Conservation (phyloP, 2,329 filamentous ascomycete species). For the Daldinia sp. region DNA sequence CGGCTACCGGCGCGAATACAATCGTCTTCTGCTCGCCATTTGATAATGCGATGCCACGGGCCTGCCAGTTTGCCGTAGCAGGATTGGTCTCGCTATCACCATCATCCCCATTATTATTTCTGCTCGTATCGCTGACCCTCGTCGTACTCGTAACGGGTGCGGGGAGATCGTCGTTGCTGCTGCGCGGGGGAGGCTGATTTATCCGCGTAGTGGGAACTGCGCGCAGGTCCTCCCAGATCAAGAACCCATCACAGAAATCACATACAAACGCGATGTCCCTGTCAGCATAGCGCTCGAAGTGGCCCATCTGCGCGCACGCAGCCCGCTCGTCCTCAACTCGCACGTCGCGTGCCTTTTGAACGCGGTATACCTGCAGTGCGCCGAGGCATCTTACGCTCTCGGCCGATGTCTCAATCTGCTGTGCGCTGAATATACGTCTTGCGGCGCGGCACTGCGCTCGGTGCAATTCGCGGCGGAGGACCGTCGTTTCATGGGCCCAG, state of each 20-base stretch:
- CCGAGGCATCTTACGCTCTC: constrained; percentile 63
- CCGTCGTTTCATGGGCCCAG: constrained; percentile 66
- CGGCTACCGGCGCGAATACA: constrained; percentile 68
- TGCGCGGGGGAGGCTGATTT: background rate
- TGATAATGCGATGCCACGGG: constrained; percentile 58
- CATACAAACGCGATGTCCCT: constrained; percentile 69
- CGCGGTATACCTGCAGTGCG: constrained; percentile 66
- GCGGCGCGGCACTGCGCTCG: constrained; percentile 69
- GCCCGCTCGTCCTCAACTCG: constrained; percentile 61
- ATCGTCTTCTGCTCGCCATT: constrained; percentile 61
- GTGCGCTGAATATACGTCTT: constrained; percentile 65
- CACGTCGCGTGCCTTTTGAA: constrained; percentile 55
- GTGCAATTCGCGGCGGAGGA: constrained; percentile 65
- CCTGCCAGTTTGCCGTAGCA: constrained; percentile 64
- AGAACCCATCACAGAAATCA: constrained; percentile 71
- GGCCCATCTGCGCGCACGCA: constrained; percentile 65
- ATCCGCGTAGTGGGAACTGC: constrained; percentile 61
- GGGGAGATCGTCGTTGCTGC: constrained; percentile 4
- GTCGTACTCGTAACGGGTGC: constrained; percentile 7
- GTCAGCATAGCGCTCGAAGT: constrained; percentile 67
- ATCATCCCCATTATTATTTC: constrained; percentile 31
- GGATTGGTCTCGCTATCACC: constrained; percentile 13
- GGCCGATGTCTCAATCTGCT: constrained; percentile 56
- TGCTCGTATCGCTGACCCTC: background rate
- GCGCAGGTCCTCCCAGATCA: constrained; percentile 69